Base-by-base conservation (phyloP, 2,329 filamentous ascomycete genomes). In the Metarhizium brunneum region DNA sequence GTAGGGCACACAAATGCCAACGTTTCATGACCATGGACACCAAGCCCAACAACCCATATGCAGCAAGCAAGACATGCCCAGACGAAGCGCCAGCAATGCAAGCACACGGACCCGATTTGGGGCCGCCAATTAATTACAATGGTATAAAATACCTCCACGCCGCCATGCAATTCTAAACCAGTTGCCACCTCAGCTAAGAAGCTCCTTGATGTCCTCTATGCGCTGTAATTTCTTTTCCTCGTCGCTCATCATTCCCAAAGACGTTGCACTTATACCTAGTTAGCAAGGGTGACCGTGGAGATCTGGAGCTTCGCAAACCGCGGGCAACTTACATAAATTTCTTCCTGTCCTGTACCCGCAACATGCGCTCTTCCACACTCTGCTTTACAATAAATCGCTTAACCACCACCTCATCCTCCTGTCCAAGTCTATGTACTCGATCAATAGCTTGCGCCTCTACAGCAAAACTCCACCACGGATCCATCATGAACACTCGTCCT, bases 381-480 rank as follows among this genome's bases (percentile, higher is more conserved):
- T 86, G 84, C 70, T 88, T 87, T 1, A 95, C 88, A 56, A 99
- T 87, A 66, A 97, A 97, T 32, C 94, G 78, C 62, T 86, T 86
- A 0, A 99, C 92, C 55, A 84, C 83, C 2, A 99, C 94, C 64
- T 92, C 88, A 16, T 84, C 81, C 52, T 88, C 85, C 70, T 99
- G 94, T 0, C 94, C 94, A 89, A 99, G 96, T 8, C 94, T 84
- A 74, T 99, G 94, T 38, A 99, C 91, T 1, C 94, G 89, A 73
- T 99, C 94, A 65, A 99, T 97, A 8, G 94, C 94, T 71, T 99
- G 94, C 5, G 92, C 90, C 72, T 99, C 94, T 13, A 97, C 86
- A 0, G 94, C 92, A 71, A 92, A 99, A 67, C 89, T 95, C 94
- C 94, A 99, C 94, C 94, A 99, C 0, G 94, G 94, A 70, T 99